Evolutionary conservation across 345 rosid species (phyloP).

Genomic region (Raphanus sativus): DNA sequence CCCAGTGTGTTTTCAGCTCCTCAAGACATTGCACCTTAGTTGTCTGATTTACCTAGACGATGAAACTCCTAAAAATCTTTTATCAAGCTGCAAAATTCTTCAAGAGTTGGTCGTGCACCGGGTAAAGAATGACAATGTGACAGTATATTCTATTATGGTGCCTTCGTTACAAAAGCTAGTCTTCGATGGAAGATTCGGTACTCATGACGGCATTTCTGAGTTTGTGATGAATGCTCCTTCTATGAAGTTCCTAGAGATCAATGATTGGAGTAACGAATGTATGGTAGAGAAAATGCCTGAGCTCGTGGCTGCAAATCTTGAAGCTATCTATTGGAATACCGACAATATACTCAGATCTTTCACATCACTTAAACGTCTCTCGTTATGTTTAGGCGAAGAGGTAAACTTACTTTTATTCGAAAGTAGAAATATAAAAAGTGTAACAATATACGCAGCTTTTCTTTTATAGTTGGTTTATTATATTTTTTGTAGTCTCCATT

Average conservation of each 20-base stretch:
- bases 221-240: slow-evolving; percentile 17
- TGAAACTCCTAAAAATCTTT: slow-evolving; percentile 6
- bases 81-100: slow-evolving; percentile 14
- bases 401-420: neutral
- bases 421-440: neutral
- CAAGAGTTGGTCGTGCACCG: neutral
- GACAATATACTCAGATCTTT: neutral
- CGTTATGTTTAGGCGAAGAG: neutral
- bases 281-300: slow-evolving; percentile 2
- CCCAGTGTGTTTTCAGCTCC: neutral
- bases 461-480: neutral
- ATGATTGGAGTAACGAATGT: neutral
- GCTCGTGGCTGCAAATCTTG: slow-evolving; percentile 9
- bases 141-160: neutral
- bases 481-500: neutral
- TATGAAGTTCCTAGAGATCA: neutral
- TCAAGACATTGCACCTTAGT: neutral
- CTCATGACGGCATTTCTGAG: neutral
- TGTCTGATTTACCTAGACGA: neutral
- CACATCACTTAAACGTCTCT: slow-evolving; percentile 11
- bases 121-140: neutral
- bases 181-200: neutral
- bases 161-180: slow-evolving; percentile 2
- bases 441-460: neutral
- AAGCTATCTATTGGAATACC: neutral